Base-by-base conservation (phyloP, 306 rosid genomes). In the Pterocarpus santalinus region DNA sequence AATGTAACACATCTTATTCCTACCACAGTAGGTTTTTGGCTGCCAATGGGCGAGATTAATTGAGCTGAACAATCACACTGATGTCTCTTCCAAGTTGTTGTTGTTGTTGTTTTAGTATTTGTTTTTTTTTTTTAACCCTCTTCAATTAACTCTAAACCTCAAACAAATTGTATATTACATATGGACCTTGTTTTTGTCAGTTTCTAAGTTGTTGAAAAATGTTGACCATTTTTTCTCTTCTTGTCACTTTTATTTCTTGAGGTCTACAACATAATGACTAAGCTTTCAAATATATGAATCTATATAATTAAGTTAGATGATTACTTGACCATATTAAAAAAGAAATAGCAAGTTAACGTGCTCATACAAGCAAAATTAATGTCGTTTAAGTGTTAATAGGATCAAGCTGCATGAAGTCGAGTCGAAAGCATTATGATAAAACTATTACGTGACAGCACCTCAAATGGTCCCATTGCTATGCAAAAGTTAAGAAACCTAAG, bases 21-120 rank as follows among this genome's bases (percentile, higher is more conserved):
- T 55, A 36, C 76, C 69, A 47, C 60, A 30, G 6, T 75, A 47
- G 17, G 69, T 71, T 76, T 62, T 76, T 85, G 77, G 79, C 75
- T 17, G 60, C 70, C 65, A 69, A 43, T 64, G 7, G 62, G 14
- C 35, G n/a, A 76, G 44, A 70, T 32, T 47, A 68, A 77, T 57
- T 80, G 53, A 71, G 75, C 76, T 66, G 64, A 72, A 76, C 61
- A 39, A 47, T 53, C 15, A 63, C 17, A 38, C 10, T 73, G 14
- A 82, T 39, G 60, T 64, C 35, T 33, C 61, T 65, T 75, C 60
- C 38, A 0, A 51, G 43, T 10, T 44, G 17, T 63, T 73, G 35
- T 10, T n/a, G 43, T 63, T 33, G 2, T 13, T 1, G 58, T 0
- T 5, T 35, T 16, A 46, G 28, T 22, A 22, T 22, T 22, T 22